Percentiles rank a stretch among this genome's conserved stretches.
phyloP scores from a whole-genome alignment of 352 stramenopile species.

The Globisporangium carolinianum region DNA sequence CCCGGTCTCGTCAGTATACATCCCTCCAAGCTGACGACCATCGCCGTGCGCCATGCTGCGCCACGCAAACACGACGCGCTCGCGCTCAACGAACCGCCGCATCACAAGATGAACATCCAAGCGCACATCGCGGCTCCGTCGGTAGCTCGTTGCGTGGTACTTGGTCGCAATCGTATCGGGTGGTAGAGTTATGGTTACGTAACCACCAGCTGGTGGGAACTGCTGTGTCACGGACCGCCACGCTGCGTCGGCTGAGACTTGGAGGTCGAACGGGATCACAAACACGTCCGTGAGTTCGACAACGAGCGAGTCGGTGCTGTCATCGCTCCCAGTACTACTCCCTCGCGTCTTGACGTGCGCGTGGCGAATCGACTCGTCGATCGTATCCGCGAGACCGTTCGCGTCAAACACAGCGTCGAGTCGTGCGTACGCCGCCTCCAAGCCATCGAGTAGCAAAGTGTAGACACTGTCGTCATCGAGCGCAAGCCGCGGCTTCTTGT shows the following conservation, averaged over 20 bases:
- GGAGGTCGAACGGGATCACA: constrained; percentile 35
- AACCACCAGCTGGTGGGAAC: constrained; percentile 24
- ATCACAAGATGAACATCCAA: constrained; percentile 45
- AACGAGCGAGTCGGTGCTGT: constrained; percentile 19
- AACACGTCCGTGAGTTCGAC: constrained; percentile 36
- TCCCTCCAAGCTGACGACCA: constrained; percentile 22
- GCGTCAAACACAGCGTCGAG: constrained; percentile 36
- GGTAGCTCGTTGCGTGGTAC: constrained; percentile 23
- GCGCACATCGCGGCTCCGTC: constrained; percentile 15
- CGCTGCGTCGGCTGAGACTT: constrained; percentile 20
- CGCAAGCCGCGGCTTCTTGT: constrained; percentile 18
- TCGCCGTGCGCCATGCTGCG: constrained; percentile 28
- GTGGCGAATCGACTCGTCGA: constrained; percentile 36
- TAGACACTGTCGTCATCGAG: constrained; percentile 25
- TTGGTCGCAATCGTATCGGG: constrained; percentile 39
- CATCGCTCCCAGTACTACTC: constrained; percentile 3
- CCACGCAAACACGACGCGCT: constrained; percentile 54
- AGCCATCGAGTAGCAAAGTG: constrained; percentile 26
- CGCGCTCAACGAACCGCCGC: constrained; percentile 30
- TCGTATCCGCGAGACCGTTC: constrained; percentile 32
- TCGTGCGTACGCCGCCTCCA: constrained; percentile 30
- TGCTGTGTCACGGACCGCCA: constrained; percentile 31
- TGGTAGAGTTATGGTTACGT: constrained; percentile 11
- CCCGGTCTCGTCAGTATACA: constrained; percentile 61
- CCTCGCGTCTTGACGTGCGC: constrained; percentile 24